These are phyloP conservation scores for Solanum medicagineum DNA, from an alignment of 257 asterid genomes.

Conservation along the genomic window DNA sequence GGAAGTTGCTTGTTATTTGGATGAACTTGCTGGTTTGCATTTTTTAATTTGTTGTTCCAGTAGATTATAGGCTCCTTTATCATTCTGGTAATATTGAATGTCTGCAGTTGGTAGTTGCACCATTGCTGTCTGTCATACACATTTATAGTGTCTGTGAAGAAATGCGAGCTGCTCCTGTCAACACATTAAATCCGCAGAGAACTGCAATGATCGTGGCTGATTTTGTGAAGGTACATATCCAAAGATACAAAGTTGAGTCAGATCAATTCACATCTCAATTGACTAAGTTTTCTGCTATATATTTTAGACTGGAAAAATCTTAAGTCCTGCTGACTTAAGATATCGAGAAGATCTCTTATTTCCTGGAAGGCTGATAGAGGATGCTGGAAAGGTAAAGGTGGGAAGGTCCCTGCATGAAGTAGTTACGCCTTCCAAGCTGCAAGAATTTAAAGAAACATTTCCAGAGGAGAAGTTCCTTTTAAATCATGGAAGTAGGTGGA, in stretches of 20 bases:
- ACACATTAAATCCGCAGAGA: conserved; percentile 93
- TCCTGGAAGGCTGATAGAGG: conserved; percentile 71
- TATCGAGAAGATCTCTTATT: conserved; percentile 75
- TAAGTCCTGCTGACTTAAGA: conserved; percentile 87
- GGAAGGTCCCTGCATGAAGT: conserved; percentile 67
- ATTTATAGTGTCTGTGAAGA: conserved; percentile 74
- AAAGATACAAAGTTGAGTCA: not conserved
- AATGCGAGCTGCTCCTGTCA: conserved; percentile 92
- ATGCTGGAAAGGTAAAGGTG: conserved; percentile 81
- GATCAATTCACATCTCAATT: not conserved
- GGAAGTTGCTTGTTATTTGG: not conserved
- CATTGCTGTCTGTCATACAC: conserved; percentile 62
- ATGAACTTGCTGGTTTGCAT: not conserved
- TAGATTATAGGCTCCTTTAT: not conserved
- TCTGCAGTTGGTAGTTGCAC: conserved; percentile 74
- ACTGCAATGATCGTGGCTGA: conserved; percentile 85
- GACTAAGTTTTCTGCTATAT: not conserved
- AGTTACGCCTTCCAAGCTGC: conserved; percentile 60
- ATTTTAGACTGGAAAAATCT: conserved; percentile 59
- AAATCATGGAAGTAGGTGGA: conserved; percentile 35
- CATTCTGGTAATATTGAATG: not conserved
- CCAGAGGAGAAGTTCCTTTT: conserved; percentile 61
- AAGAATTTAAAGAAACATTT: conserved; percentile 38
- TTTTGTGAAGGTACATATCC: conserved; percentile 53
- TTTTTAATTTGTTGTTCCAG: not conserved